A percentile compares a stretch with the other conserved stretches of the same genome.
Evolutionary conservation across 495 filamentous ascomycete species (phyloP).

Genomic region (Opeltia flavorubescens): DNA sequence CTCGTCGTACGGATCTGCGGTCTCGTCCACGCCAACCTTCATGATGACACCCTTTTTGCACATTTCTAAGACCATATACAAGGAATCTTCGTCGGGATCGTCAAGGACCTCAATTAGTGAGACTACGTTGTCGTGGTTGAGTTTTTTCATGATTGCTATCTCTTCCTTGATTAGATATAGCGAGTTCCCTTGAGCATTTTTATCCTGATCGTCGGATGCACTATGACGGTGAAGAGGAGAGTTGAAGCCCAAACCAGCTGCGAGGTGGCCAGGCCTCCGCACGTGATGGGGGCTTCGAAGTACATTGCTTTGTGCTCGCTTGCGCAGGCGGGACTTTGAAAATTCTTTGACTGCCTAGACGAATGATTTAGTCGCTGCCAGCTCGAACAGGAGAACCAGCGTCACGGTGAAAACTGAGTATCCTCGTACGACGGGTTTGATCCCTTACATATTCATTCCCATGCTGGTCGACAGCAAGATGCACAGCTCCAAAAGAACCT

Average conservation of each 20-base stretch:
- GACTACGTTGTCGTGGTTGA: constrained; percentile 89
- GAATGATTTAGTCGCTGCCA: constrained; percentile 2
- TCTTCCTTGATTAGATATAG: constrained; percentile 87
- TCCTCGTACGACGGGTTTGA: constrained; percentile 5
- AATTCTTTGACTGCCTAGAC: constrained; percentile 89
- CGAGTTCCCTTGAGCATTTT: constrained; percentile 55
- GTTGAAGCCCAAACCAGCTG: constrained; percentile 45
- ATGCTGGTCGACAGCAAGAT: constrained; percentile 80
- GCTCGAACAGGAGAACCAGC: not conserved
- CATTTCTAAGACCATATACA: constrained; percentile 99
- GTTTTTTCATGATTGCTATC: constrained; percentile 98
- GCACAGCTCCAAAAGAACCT: constrained; percentile 89
- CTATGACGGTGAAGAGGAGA: constrained; percentile 45
- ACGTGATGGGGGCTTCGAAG: constrained; percentile 51
- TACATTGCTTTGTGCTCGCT: constrained; percentile 83
- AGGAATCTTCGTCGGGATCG: constrained; percentile 84
- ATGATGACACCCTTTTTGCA: constrained; percentile 97
- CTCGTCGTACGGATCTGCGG: constrained; percentile 67
- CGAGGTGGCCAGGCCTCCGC: constrained; percentile 35
- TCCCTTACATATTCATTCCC: constrained; percentile 79
- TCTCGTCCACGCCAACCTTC: constrained; percentile 82
- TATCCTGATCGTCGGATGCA: constrained; percentile 31
- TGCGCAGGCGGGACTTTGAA: constrained; percentile 84
- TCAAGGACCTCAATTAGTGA: constrained; percentile 86
- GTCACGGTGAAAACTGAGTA: not conserved